These are phyloP conservation scores for Sporothrix globosa DNA, from an alignment of 2,329 filamentous ascomycete genomes.

Conservation along the genomic window DNA sequence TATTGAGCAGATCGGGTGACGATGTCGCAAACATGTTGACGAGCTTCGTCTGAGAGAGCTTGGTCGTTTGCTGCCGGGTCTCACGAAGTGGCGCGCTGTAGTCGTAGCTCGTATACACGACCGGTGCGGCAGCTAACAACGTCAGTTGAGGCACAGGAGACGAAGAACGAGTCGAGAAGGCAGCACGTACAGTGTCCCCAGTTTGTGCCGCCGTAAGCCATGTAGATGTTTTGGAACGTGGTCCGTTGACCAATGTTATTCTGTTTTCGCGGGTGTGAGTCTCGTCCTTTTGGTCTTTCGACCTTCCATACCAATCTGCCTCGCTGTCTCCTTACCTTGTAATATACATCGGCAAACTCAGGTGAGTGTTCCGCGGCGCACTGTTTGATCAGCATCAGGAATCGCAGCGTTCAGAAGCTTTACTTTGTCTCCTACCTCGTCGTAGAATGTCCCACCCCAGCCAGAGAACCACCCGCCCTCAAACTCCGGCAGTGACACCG, in stretches of 20 bases:
- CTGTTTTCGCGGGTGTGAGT: constrained; percentile 18
- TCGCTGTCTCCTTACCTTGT: constrained; percentile 44
- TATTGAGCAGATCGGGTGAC: constrained; percentile 54
- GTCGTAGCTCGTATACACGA: constrained; percentile 54
- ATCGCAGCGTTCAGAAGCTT: background rate
- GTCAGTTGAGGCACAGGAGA: background rate
- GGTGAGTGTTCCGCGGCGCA: constrained; percentile 52
- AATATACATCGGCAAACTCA: constrained; percentile 58
- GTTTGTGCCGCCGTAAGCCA: constrained; percentile 75
- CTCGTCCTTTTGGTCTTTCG: background rate
- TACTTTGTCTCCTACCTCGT: constrained; percentile 41
- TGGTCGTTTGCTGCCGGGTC: constrained; percentile 56
- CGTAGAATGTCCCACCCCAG: constrained; percentile 68
- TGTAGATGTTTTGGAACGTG: constrained; percentile 47
- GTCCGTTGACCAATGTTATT: constrained; percentile 57
- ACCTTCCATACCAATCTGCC: background rate
- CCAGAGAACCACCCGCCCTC: constrained; percentile 62
- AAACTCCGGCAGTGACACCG: constrained; percentile 59
- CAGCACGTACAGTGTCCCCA: constrained; percentile 62
- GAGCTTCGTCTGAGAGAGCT: constrained; percentile 59
- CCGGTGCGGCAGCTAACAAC: constrained; percentile 47
- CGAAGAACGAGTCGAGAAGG: background rate
- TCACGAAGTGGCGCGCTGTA: constrained; percentile 56
- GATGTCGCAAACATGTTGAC: constrained; percentile 58
- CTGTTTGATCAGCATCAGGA: background rate